Base-by-base conservation (phyloP, 31 red algal species). In the Odonthalia washingtoniensis region DNA sequence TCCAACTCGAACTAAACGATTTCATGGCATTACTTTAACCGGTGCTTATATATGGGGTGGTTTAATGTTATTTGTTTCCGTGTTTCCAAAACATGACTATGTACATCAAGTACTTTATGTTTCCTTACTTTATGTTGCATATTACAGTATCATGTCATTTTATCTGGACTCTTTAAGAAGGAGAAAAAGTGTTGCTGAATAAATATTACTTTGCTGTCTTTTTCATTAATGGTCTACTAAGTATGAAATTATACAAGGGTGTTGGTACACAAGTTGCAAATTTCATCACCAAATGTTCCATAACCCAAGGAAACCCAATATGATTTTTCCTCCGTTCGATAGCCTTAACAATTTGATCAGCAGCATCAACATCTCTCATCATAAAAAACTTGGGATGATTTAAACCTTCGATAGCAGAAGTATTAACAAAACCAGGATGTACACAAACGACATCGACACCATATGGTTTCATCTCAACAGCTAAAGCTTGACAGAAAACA, bases 401-500 rank as follows among this genome's bases (percentile, higher is more conserved):
- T 64, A 89, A 65, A 33, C 43, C 43, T 52, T 65, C 4, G 53
- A 95, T 88, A 46, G 89, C 89, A 41, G 69, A 43, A 31, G 93
- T 95, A 40, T 79, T 52, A 16, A 95, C 85, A 88, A 95, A 95
- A 39, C 93, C 93, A 31, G 93, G 93, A 81, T 86, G 67, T 24
- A 93, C 87, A 46, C 77, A 81, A 1, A 90, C 66, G 39, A 90
- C 87, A 35, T 46, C 1, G 0, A 90, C 78, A 3, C 65, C 24
- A 2, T 33, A 39, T 34, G 30, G 33, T 34, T 75, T 69, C 24
- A 87, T 41, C 69, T 86, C 91, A 32, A 82, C 72, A 38, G 28
- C 35, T 40, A 87, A 65, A 18, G 72, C n/a, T 45, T 81, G 74
- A 43, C 82, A 85, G 46, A 92, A 49, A 39, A 65, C 17, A 18